A percentile compares a stretch with the other conserved stretches of the same genome.
Evolutionary conservation across 306 rosid species (phyloP).

Genomic region (Quercus agrifolia): DNA sequence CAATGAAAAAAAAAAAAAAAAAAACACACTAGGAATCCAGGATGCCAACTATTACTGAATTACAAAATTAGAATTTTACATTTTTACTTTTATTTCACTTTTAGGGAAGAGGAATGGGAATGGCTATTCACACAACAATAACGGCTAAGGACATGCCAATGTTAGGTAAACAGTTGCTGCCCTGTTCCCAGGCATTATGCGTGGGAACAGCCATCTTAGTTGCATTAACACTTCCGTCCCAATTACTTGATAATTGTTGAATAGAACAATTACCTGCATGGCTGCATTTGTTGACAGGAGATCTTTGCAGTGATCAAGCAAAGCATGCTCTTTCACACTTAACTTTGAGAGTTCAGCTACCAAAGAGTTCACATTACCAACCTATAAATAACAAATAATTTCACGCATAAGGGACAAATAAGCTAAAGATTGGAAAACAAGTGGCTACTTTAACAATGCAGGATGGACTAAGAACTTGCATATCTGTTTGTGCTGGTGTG

Average conservation of each 20-base stretch:
- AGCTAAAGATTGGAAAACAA: not conserved
- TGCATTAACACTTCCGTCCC: too few relatives aligned
- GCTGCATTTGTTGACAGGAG: slow-evolving; percentile 63
- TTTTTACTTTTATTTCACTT: not conserved
- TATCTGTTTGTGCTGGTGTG: too few relatives aligned
- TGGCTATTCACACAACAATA: not conserved
- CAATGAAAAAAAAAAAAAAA: not conserved
- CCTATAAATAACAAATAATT: slow-evolving; percentile 53
- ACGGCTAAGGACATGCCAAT: not conserved
- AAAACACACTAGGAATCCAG: not conserved
- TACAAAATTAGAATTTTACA: not conserved
- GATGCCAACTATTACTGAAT: not conserved
- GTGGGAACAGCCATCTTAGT: not conserved
- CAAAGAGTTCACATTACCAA: slow-evolving; percentile 58
- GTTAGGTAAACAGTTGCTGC: not conserved
- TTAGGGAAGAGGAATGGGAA: not conserved
- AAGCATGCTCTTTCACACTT: slow-evolving; percentile 63
- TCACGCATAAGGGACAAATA: slow-evolving; percentile 8
- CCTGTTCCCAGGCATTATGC: not conserved
- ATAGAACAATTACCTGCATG: slow-evolving; percentile 57
- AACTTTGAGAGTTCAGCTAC: slow-evolving; percentile 60
- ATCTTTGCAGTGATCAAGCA: slow-evolving; percentile 75
- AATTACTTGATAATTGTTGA: not conserved
- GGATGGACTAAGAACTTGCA: not conserved
- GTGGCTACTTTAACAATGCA: not conserved